A percentile compares a stretch with the other conserved stretches of the same genome.
These are phyloP conservation scores for Metschnikowia picachoensis DNA, from an alignment of 805 yeast genomes.

Conservation along the genomic window DNA sequence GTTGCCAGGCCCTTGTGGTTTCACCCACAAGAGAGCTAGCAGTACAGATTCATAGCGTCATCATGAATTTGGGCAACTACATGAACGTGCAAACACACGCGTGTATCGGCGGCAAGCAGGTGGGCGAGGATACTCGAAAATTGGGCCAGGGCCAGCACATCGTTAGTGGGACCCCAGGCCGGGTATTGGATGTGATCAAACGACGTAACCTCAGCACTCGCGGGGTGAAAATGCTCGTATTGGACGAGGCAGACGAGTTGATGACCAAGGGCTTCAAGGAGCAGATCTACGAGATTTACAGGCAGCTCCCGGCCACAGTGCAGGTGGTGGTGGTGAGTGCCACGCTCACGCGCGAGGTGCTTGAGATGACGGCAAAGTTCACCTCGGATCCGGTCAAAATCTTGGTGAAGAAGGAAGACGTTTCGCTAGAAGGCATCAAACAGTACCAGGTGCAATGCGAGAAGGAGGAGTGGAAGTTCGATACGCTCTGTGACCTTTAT, in stretches of 20 bases:
- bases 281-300: constrained; percentile 90
- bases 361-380: constrained; percentile 88
- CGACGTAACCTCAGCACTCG: constrained; percentile 73
- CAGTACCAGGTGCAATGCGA: constrained; percentile 90
- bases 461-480: constrained; percentile 91
- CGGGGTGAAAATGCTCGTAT: constrained; percentile 77
- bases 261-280: constrained; percentile 91
- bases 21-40: constrained; percentile 98
- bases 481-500: constrained; percentile 89
- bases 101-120: constrained; percentile 89
- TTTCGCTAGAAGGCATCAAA: constrained; percentile 90
- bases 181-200: constrained; percentile 87
- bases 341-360: constrained; percentile 85
- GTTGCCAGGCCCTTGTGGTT: constrained; percentile 83
- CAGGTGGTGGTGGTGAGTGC: constrained; percentile 96
- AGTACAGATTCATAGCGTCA: constrained; percentile 84
- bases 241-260: constrained; percentile 97
- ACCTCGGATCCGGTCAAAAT: constrained; percentile 93
- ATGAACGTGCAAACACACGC: constrained; percentile 86
- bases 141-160: constrained; percentile 81
- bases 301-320: constrained; percentile 73
- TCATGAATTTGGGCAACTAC: constrained; percentile 80
- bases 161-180: constrained; percentile 96
- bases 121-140: constrained; percentile 74
- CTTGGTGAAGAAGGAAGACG: constrained; percentile 89